These are phyloP conservation scores for Penicillium manginii DNA, from an alignment of 495 filamentous ascomycete genomes.

Conservation along the genomic window DNA sequence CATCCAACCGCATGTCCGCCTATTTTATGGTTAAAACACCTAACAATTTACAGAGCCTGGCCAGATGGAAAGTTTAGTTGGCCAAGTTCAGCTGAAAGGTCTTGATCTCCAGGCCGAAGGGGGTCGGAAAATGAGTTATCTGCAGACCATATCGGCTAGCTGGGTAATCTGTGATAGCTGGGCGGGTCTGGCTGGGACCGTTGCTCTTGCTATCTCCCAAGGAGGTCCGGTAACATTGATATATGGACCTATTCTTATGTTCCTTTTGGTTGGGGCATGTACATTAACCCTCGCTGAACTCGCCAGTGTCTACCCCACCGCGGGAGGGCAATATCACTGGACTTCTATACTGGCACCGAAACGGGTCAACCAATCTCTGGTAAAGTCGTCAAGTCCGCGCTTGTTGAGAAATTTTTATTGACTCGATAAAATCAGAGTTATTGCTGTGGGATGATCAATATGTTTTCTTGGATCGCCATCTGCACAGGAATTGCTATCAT, in stretches of 20 bases:
- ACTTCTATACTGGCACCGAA: constrained; percentile 32
- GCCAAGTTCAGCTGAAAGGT: constrained; percentile 10
- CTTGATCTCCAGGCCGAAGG: constrained; percentile 5
- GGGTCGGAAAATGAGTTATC: constrained; percentile 11
- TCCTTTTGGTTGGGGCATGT: constrained; percentile 29
- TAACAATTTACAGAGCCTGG: not conserved
- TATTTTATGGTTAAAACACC: not conserved
- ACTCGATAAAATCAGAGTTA: constrained; percentile 23
- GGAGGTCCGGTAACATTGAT: constrained; percentile 33
- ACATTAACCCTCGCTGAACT: constrained; percentile 52
- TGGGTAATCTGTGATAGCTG: constrained; percentile 30
- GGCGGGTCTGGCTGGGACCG: constrained; percentile 27
- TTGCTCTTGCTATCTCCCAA: constrained; percentile 27
- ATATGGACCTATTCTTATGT: constrained; percentile 28
- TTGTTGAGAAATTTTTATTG: not conserved
- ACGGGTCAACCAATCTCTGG: not conserved
- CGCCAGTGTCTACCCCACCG: constrained; percentile 54
- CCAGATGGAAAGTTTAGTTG: constrained; percentile 1
- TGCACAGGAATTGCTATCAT: constrained; percentile 28
- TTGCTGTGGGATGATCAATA: constrained; percentile 29
- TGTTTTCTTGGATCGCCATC: constrained; percentile 30
- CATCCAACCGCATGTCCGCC: not conserved
- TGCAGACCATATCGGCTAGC: constrained; percentile 21
- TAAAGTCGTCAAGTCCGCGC: not conserved
- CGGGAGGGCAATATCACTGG: constrained; percentile 53